A percentile compares a stretch with the other conserved stretches of the same genome.
phyloP scores from a whole-genome alignment of 139 green algal species.

The Picochlorum sp. region DNA sequence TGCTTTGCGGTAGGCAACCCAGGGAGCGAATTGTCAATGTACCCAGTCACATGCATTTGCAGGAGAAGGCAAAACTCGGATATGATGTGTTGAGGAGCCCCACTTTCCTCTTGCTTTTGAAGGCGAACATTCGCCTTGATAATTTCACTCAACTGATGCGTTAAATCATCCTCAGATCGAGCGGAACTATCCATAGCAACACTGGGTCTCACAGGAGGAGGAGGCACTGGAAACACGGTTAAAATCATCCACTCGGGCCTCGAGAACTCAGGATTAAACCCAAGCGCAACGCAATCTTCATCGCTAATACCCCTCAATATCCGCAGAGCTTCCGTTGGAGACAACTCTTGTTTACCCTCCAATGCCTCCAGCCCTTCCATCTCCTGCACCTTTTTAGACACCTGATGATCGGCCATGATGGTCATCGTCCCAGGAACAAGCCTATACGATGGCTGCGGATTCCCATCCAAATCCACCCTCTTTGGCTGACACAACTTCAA shows the following conservation, averaged over 20 bases:
- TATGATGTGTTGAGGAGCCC: constrained; percentile 85
- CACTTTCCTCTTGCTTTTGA: constrained; percentile 71
- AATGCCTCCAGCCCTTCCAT: constrained; percentile 36
- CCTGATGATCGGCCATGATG: constrained; percentile 84
- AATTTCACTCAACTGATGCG: constrained; percentile 95
- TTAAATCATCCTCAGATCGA: constrained; percentile 94
- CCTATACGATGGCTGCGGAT: constrained; percentile 77
- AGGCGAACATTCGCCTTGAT: constrained; percentile 87
- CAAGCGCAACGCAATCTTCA: constrained; percentile 83
- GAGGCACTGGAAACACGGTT: constrained; percentile 87
- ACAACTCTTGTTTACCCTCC: constrained; percentile 80
- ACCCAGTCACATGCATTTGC: constrained; percentile 87
- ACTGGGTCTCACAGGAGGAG: constrained; percentile 76
- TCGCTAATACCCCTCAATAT: constrained; percentile 87
- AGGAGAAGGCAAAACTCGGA: constrained; percentile 67
- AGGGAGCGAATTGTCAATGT: constrained; percentile 94
- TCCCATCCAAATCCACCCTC: constrained; percentile 49
- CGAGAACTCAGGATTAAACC: constrained; percentile 71
- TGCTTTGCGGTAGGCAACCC: constrained; percentile 57
- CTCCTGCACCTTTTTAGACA: constrained; percentile 52
- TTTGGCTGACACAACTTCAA: constrained; percentile 45
- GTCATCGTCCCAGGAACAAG: constrained; percentile 66
- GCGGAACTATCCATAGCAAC: constrained; percentile 87
- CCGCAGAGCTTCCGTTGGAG: constrained; percentile 64
- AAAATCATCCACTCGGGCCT: constrained; percentile 94